Base-by-base conservation (phyloP, 257 asterid genomes). In the Phtheirospermum japonicum region DNA sequence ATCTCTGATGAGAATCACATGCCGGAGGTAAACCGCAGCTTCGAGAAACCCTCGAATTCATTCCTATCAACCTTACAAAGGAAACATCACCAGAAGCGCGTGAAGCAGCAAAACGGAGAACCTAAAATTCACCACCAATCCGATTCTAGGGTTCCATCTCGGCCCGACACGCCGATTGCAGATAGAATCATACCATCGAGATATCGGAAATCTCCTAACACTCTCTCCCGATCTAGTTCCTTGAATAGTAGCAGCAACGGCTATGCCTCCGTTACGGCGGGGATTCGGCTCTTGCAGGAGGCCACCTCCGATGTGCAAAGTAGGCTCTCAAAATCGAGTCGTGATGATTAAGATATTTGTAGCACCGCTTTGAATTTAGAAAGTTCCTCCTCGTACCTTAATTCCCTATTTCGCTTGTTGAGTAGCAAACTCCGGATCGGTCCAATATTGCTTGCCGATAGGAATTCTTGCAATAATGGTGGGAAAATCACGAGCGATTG, bases 161-260 rank as follows among this genome's bases (percentile, higher is more conserved):
- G 92, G 73, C 79, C 75, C 1, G 86, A 82, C 61, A 82, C 95
- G 5, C 93, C 95, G 4, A 60, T 55, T 43, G 62, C 74, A 5
- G 83, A 83, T 33, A 69, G 85, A 56, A 45, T 78, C 20, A 77
- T 85, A 54, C 79, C 82, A 0, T 87, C 96, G 9, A 76, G 90
- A 57, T 87, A 79, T 51, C 75, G 76, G 61, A 67, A 53, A 45
- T 66, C 65, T 51, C 63, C 79, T 9, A 79, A 70, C 13, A 71
- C 65, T 39, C 23, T 63, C 49, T 42, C 52, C 20, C 78, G 82
- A 11, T 68, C 80, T 2, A 71, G 67, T 63, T 61, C 73, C 2
- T 40, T 69, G 53, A 73, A 20, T 20, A 52, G 58, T 17, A 64
- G 78, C 46, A 70, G 72, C 8, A 64, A 26, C 16, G 59, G 65